phyloP scores from a whole-genome alignment of 1,284 basidiomycete species.

The Ustanciosporium gigantosporum region DNA sequence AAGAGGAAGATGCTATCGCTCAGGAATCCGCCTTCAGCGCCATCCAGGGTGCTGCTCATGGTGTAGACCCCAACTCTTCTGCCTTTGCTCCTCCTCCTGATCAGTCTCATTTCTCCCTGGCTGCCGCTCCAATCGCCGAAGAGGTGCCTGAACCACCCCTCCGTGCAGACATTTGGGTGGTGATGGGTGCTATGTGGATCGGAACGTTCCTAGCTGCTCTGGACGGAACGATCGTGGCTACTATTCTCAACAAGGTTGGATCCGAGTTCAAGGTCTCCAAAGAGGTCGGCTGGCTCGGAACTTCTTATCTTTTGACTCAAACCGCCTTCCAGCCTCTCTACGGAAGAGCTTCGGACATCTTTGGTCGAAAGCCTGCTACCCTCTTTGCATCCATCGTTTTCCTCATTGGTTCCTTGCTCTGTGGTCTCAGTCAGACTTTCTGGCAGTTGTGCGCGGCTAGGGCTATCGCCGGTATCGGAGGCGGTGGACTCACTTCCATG shows the following conservation, averaged over 20 bases:
- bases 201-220: slow-evolving; percentile 55
- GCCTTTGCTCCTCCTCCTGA: slow-evolving; percentile 54
- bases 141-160: slow-evolving; percentile 30
- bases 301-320: slow-evolving; percentile 58
- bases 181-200: slow-evolving; percentile 60
- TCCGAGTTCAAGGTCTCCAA: slow-evolving; percentile 58
- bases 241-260: slow-evolving; percentile 53
- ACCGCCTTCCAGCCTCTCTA: slow-evolving; percentile 60
- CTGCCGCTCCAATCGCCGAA: slow-evolving; percentile 20
- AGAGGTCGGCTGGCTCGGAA: slow-evolving; percentile 57
- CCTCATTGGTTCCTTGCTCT: slow-evolving; percentile 53
- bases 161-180: slow-evolving; percentile 48
- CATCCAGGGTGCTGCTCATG: slow-evolving; percentile 51
- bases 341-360: slow-evolving; percentile 56
- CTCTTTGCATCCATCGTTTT: slow-evolving; percentile 57
- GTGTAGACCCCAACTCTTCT: slow-evolving; percentile 58
- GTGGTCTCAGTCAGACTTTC: slow-evolving; percentile 56
- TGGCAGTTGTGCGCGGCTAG: slow-evolving; percentile 58
- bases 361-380: slow-evolving; percentile 57
- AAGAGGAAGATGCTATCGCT: slow-evolving; percentile 50
- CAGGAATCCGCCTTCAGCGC: slow-evolving; percentile 57
- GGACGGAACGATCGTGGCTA: slow-evolving; percentile 59
- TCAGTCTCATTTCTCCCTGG: slow-evolving; percentile 50
- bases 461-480: slow-evolving; percentile 63
- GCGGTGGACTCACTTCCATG: slow-evolving; percentile 63